phyloP scores from a whole-genome alignment of 2,329 filamentous ascomycete species.

The Hypoxylon sp. region DNA sequence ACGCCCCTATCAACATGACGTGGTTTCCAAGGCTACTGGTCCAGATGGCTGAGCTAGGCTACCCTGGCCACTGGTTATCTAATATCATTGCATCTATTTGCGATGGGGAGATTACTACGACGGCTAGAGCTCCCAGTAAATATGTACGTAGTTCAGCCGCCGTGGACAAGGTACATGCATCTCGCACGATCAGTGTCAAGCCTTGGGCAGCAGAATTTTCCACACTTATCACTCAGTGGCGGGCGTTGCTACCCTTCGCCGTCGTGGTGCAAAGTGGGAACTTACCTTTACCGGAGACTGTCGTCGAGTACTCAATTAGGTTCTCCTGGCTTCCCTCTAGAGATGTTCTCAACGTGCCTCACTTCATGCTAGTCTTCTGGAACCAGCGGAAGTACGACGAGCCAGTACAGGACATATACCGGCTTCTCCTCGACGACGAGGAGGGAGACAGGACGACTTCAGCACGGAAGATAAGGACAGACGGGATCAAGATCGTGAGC shows the following conservation, averaged over 20 bases:
- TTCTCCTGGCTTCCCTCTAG: slow-evolving; percentile 1
- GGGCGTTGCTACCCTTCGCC: slow-evolving; percentile 25
- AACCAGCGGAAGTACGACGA: slow-evolving; percentile 29
- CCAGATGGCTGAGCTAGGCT: slow-evolving; percentile 34
- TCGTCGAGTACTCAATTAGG: slow-evolving; percentile 36
- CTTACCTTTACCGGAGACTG: slow-evolving; percentile 24
- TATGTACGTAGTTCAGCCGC: slow-evolving; percentile 3
- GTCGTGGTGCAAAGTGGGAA: slow-evolving; percentile 14
- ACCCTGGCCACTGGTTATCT: slow-evolving; percentile 41
- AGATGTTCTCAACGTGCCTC: slow-evolving; percentile 7
- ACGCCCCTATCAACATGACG: slow-evolving; percentile 37
- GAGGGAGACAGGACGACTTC: slow-evolving; percentile 21
- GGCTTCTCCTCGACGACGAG: slow-evolving; percentile 35
- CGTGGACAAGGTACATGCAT: slow-evolving; percentile 22
- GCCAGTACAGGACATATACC: slow-evolving; percentile 15
- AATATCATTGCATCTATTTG: slow-evolving; percentile 29
- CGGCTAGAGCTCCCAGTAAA: slow-evolving; percentile 33
- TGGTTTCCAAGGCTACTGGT: slow-evolving; percentile 33
- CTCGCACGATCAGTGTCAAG: slow-evolving; percentile 34
- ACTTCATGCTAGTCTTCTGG: slow-evolving; percentile 43
- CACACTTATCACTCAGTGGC: slow-evolving; percentile 39
- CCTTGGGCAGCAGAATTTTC: slow-evolving; percentile 40
- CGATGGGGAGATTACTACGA: slow-evolving; percentile 29
- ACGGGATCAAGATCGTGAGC: slow-evolving; percentile 32
- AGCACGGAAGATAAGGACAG: slow-evolving; percentile 25